Evolutionary conservation across 352 stramenopile species (phyloP).

Genomic region (Phytophthora constricta): DNA sequence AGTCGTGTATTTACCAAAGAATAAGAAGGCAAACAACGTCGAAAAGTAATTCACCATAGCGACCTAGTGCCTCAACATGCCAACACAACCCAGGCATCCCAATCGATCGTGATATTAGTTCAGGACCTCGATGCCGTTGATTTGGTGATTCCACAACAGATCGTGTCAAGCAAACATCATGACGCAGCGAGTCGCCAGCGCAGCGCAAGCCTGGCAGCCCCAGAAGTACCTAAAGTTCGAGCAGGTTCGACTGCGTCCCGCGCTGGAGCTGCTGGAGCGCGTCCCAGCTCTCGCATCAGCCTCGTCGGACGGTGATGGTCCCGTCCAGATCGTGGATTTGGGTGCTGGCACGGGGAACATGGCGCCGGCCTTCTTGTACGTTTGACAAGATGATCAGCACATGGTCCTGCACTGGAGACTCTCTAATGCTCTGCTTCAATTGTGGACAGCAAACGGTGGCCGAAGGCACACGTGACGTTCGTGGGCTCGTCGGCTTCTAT

Average conservation of each 20-base stretch:
- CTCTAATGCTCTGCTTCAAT: too few relatives aligned
- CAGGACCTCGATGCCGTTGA: neutral
- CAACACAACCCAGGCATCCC: neutral
- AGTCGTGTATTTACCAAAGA: conserved; percentile 39
- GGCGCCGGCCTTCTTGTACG: conserved; percentile 60
- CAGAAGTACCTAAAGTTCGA: conserved; percentile 15
- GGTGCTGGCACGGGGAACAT: conserved; percentile 79
- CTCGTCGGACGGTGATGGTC: conserved; percentile 10
- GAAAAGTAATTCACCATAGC: conserved; percentile 35
- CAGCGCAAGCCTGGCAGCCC: conserved; percentile 1
- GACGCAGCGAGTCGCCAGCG: neutral
- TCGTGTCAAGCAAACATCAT: neutral
- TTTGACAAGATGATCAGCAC: too few relatives aligned
- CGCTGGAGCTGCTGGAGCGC: conserved; percentile 65
- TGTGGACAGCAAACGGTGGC: conserved; percentile 49
- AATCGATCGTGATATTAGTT: neutral
- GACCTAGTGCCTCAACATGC: conserved; percentile 5
- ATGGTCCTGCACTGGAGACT: too few relatives aligned
- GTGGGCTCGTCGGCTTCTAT: conserved; percentile 68
- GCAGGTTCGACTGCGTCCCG: conserved; percentile 11
- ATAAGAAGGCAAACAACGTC: conserved; percentile 18
- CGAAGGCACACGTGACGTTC: conserved; percentile 55
- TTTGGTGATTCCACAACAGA: too few relatives aligned
- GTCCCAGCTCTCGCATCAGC: conserved; percentile 30
- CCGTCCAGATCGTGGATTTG: conserved; percentile 53